Evolutionary conservation across 805 yeast species (phyloP).

Genomic region (Saccharomycopsis sp.): DNA sequence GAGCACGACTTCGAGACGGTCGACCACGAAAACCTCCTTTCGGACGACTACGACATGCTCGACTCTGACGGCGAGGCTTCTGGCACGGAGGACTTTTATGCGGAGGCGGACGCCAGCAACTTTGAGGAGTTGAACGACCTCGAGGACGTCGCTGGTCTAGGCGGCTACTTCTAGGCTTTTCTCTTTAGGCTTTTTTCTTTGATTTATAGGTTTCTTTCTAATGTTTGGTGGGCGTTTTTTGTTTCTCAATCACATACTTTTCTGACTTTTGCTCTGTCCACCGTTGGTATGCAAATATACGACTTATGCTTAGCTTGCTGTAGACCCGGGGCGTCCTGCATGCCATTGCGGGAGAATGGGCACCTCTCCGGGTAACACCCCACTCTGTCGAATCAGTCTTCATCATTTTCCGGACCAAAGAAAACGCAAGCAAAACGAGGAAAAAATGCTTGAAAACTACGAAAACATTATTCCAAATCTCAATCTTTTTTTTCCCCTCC

Average conservation of each 20-base stretch:
- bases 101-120: not conserved
- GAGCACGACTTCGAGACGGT: not conserved
- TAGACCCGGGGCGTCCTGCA: too few relatives aligned
- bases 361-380: not conserved
- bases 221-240: too few relatives aligned
- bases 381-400: constrained; percentile 1
- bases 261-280: too few relatives aligned
- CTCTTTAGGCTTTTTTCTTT: too few relatives aligned
- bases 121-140: too few relatives aligned
- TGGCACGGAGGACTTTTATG: not conserved
- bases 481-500: not conserved
- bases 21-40: not conserved
- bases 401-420: constrained; percentile 1
- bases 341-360: too few relatives aligned
- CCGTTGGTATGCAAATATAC: too few relatives aligned
- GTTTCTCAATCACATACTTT: too few relatives aligned
- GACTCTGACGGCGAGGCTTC: not conserved
- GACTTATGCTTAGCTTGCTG: too few relatives aligned
- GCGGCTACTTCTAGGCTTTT: too few relatives aligned
- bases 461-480: not conserved
- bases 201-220: too few relatives aligned
- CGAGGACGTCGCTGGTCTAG: too few relatives aligned
- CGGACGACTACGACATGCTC: not conserved
- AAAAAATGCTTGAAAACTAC: not conserved
- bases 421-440: not conserved